Evolutionary conservation across 371 early-diverging fungal species (phyloP).

Genomic region (Haplosporangium sp.): DNA sequence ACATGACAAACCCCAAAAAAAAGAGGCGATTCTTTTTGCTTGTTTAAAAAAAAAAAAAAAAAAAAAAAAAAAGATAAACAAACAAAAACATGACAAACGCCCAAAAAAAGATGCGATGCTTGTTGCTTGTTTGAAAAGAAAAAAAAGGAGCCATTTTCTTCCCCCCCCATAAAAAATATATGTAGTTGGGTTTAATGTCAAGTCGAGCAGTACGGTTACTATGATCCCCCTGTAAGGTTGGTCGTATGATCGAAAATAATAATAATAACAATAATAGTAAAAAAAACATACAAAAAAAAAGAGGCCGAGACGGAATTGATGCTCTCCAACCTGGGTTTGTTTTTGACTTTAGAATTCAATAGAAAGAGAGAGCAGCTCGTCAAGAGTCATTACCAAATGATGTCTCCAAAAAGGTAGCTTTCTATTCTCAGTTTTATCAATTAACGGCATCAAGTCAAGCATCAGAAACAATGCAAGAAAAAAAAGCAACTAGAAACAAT

Average conservation of each 20-base stretch:
- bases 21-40: no score
- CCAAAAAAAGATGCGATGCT: no score
- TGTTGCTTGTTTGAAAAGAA: background rate
- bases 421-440: no score
- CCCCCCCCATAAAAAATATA: no score
- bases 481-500: background rate
- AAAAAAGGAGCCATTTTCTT: background rate
- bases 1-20: no score
- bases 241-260: background rate
- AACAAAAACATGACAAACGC: background rate
- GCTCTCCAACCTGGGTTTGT: slow-evolving; percentile 1
- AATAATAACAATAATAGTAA: no score
- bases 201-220: background rate
- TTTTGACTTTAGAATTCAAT: background rate
- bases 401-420: no score
- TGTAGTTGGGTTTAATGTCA: no score
- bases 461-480: background rate
- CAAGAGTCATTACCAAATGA: background rate
- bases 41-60: background rate
- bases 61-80: background rate
- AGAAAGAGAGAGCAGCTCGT: background rate
- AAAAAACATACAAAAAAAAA: background rate
- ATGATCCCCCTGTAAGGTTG: background rate
- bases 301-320: background rate
- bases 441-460: background rate